Conservation (phyloP, 176 grass and related monocot species). For the Hyparrhenia diplandra region DNA sequence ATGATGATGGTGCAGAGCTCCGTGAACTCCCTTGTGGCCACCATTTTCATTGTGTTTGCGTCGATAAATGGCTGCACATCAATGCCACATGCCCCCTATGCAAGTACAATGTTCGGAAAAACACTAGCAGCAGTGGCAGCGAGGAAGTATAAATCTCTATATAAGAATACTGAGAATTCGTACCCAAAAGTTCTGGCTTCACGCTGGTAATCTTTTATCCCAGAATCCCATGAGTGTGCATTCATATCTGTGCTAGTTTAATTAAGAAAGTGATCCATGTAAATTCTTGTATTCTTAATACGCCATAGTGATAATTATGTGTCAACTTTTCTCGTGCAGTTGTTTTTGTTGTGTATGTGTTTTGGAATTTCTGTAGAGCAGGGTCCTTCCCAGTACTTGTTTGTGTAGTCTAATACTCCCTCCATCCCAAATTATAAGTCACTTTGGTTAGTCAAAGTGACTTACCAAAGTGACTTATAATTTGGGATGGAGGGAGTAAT, state of each 20-base stretch:
- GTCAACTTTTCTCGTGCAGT: background rate
- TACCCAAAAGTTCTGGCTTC: background rate
- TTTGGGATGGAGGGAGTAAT: no score
- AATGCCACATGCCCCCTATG: no score
- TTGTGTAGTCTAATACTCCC: background rate
- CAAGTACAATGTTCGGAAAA: no score
- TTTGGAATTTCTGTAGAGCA: no score
- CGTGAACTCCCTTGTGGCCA: no score
- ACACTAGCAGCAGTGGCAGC: conserved; percentile 45
- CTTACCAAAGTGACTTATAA: no score
- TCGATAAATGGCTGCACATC: no score
- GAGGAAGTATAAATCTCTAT: conserved; percentile 51
- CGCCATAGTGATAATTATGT: conserved; percentile 8
- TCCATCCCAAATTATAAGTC: no score
- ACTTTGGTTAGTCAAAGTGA: no score
- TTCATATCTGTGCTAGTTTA: background rate
- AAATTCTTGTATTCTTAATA: background rate
- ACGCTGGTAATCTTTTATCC: conserved; percentile 11
- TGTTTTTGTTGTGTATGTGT: background rate
- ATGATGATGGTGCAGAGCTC: no score
- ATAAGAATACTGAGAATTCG: background rate
- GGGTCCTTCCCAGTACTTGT: background rate
- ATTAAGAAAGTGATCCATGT: conserved; percentile 10
- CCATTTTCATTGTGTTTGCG: no score
- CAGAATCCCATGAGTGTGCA: background rate